A percentile compares a stretch with the other conserved stretches of the same genome.
These are phyloP conservation scores for Coemansia sp. DNA, from an alignment of 192 early-diverging fungal genomes.

Conservation along the genomic window DNA sequence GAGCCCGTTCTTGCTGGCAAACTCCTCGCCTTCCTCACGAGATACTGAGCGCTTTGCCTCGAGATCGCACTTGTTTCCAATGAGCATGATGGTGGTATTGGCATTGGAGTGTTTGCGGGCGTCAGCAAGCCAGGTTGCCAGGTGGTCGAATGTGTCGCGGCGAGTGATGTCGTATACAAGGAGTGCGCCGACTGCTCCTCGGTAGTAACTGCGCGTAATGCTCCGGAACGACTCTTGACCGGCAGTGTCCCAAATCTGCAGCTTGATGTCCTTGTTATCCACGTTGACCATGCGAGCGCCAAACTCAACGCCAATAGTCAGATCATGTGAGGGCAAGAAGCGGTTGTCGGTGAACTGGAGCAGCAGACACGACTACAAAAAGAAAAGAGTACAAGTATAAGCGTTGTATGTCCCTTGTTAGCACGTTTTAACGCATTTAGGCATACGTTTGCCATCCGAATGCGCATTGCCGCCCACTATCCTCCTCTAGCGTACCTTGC, in stretches of 20 bases:
- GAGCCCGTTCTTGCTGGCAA: conserved; percentile 83
- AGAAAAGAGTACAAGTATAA: background rate
- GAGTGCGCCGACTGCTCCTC: conserved; percentile 77
- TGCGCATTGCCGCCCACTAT: background rate
- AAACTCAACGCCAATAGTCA: conserved; percentile 87
- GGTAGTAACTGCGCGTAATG: conserved; percentile 85
- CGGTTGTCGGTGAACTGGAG: conserved; percentile 83
- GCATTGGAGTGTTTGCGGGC: conserved; percentile 88
- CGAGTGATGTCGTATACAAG: conserved; percentile 87
- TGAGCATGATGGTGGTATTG: conserved; percentile 85
- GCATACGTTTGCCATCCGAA: background rate
- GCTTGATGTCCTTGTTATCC: conserved; percentile 82
- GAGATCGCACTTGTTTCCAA: conserved; percentile 94
- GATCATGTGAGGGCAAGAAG: conserved; percentile 78
- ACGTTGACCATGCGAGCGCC: conserved; percentile 76
- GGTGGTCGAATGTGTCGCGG: conserved; percentile 75
- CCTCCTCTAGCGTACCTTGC: conserved; percentile 57
- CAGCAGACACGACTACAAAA: conserved; percentile 68
- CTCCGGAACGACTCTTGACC: conserved; percentile 86
- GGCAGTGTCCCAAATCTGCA: conserved; percentile 96
- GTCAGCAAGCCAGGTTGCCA: conserved; percentile 82
- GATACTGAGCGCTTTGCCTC: conserved; percentile 79
- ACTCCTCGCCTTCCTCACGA: conserved; percentile 83
- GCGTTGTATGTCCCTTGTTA: background rate
- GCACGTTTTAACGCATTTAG: background rate